Conservation (phyloP, 495 filamentous ascomycete species). For the Umbilicaria muhlenbergii region DNA sequence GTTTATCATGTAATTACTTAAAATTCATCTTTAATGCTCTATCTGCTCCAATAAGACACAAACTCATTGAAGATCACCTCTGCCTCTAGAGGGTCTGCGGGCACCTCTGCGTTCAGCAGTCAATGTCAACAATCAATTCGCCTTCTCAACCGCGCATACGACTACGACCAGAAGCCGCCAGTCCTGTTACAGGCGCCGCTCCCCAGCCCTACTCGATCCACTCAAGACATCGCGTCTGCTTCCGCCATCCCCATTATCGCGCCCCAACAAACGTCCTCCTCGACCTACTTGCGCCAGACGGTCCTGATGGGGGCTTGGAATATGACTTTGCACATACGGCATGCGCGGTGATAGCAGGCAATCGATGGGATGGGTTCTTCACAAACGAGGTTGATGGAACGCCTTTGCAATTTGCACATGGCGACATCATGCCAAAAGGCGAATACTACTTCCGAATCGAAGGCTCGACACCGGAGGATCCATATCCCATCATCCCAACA, state of each 20-base stretch:
- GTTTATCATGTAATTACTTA: too few species aligned
- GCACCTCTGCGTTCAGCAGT: too few species aligned
- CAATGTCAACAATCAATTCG: too few species aligned
- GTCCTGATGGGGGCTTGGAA: slow-evolving; percentile 6
- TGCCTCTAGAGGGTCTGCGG: too few species aligned
- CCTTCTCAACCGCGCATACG: too few species aligned
- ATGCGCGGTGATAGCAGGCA: slow-evolving; percentile 4
- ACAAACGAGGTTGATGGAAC: slow-evolving; percentile 1
- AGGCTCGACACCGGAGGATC: not conserved
- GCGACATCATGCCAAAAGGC: not conserved
- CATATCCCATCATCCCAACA: slow-evolving; percentile 7
- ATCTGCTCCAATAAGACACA: too few species aligned
- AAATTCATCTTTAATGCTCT: too few species aligned
- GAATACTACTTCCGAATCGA: slow-evolving; percentile 1
- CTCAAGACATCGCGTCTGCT: not conserved
- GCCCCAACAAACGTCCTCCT: not conserved
- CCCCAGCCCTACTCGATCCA: too few species aligned
- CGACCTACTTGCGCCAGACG: slow-evolving; percentile 1
- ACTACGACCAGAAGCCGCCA: too few species aligned
- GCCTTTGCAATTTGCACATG: slow-evolving; percentile 1
- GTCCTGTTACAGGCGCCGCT: too few species aligned
- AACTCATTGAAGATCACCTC: too few species aligned
- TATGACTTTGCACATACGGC: slow-evolving; percentile 1
- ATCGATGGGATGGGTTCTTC: slow-evolving; percentile 7
- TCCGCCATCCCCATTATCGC: slow-evolving; percentile 5